Conservation (phyloP, 176 grass and related monocot species). For the Bonia amplexicaulis region DNA sequence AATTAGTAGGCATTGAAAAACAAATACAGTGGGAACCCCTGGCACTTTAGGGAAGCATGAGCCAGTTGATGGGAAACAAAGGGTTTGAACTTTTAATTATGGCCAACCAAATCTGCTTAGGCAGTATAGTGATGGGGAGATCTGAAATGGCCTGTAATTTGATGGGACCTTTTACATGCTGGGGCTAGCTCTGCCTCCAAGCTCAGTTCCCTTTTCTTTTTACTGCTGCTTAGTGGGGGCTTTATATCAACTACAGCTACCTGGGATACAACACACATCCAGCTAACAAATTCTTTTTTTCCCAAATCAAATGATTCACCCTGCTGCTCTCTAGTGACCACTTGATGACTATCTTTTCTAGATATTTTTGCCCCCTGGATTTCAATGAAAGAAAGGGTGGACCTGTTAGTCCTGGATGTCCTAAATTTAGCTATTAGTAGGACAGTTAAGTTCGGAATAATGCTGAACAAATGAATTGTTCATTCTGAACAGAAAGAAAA, state of each 20-base stretch:
- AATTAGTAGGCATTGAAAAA: background rate
- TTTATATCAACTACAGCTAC: slow-evolving; percentile 2
- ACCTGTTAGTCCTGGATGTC: background rate
- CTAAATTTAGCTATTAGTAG: background rate
- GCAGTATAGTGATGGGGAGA: slow-evolving; percentile 1
- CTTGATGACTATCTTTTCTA: background rate
- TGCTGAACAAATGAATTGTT: background rate
- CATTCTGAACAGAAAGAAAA: background rate
- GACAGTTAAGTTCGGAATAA: background rate
- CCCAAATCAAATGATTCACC: background rate
- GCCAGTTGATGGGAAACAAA: slow-evolving; percentile 15
- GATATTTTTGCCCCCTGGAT: background rate
- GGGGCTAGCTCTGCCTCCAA: background rate
- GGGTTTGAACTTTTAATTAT: background rate
- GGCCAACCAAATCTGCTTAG: background rate
- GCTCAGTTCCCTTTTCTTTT: background rate
- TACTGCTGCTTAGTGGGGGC: slow-evolving; percentile 12
- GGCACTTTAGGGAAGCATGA: background rate
- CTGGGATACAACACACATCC: slow-evolving; percentile 41
- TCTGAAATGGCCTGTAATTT: slow-evolving; percentile 27
- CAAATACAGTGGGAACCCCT: background rate
- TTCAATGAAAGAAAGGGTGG: background rate
- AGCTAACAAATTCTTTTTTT: slow-evolving; percentile 7
- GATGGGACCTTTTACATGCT: background rate
- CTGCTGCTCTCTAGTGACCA: background rate